Evolutionary conservation across 2,329 filamentous ascomycete genomes (phyloP).

Genomic region (Esteya vermicola): DNA sequence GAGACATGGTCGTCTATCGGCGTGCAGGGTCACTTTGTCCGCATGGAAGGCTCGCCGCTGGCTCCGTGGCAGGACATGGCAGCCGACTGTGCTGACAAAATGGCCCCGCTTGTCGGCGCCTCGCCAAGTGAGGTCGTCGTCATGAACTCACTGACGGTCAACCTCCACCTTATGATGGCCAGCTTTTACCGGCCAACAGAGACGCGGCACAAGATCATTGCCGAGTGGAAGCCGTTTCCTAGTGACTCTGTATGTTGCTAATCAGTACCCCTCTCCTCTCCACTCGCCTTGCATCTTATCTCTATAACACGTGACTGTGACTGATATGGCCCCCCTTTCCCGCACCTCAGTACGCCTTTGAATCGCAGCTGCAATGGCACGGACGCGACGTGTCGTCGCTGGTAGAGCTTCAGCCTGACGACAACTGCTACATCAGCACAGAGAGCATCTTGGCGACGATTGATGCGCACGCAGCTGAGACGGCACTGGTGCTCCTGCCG

Average conservation of each 20-base stretch:
- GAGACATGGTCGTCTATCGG: slow-evolving; percentile 75
- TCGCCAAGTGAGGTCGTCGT: slow-evolving; percentile 60
- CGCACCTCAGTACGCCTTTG: slow-evolving; percentile 53
- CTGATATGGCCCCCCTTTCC: background rate
- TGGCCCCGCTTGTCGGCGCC: slow-evolving; percentile 63
- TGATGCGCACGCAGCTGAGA: slow-evolving; percentile 55
- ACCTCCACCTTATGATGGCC: slow-evolving; percentile 69
- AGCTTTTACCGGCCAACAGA: slow-evolving; percentile 65
- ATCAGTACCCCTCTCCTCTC: too few relatives aligned
- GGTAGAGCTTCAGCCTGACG: slow-evolving; percentile 56
- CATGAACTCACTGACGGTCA: slow-evolving; percentile 77
- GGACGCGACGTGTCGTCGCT: slow-evolving; percentile 54
- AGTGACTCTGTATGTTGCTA: slow-evolving; percentile 42
- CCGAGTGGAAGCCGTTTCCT: slow-evolving; percentile 85
- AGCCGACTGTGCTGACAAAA: slow-evolving; percentile 55
- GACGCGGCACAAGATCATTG: slow-evolving; percentile 59
- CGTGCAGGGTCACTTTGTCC: slow-evolving; percentile 69
- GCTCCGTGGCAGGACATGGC: slow-evolving; percentile 67
- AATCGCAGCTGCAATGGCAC: slow-evolving; percentile 66
- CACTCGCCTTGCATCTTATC: too few relatives aligned
- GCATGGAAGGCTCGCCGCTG: slow-evolving; percentile 52
- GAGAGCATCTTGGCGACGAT: slow-evolving; percentile 59
- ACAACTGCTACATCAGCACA: slow-evolving; percentile 45
- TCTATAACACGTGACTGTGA: too few relatives aligned
- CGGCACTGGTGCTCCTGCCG: slow-evolving; percentile 63